Percentiles rank a stretch among this genome's conserved stretches.
Evolutionary conservation across 805 yeast genomes (phyloP).

Genomic region (Starmerella bombi): DNA sequence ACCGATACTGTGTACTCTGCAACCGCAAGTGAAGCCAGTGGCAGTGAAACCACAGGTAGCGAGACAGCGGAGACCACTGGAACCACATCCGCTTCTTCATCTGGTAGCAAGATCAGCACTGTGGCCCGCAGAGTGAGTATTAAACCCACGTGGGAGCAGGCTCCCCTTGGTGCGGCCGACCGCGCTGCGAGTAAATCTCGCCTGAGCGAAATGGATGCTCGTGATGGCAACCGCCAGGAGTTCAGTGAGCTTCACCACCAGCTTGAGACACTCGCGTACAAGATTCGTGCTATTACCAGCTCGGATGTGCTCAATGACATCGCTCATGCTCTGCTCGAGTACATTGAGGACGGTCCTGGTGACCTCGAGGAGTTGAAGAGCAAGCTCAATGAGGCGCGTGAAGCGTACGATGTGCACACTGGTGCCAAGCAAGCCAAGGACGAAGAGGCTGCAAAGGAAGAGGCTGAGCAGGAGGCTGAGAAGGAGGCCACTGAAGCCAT

Average conservation of each 20-base stretch:
- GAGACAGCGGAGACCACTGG: constrained; percentile 12
- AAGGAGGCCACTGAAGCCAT: constrained; percentile 2
- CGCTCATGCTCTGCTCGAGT: constrained; percentile 12
- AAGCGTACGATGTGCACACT: constrained; percentile 1
- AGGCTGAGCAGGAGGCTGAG: constrained; percentile 1
- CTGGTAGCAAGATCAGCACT: constrained; percentile 19
- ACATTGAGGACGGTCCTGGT: constrained; percentile 17
- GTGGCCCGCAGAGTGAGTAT: constrained; percentile 16
- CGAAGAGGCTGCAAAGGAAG: constrained; percentile 3
- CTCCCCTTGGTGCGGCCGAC: constrained; percentile 38
- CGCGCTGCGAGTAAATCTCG: constrained; percentile 37
- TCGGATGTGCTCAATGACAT: constrained; percentile 8
- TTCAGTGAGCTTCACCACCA: constrained; percentile 50
- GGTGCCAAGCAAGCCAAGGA: background rate
- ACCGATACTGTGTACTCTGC: background rate
- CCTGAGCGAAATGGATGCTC: constrained; percentile 38
- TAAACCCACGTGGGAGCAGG: constrained; percentile 29
- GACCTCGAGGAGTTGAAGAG: constrained; percentile 14
- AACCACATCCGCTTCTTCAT: background rate
- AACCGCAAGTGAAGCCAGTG: constrained; percentile 11
- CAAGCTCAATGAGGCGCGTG: constrained; percentile 14
- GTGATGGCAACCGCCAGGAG: constrained; percentile 42
- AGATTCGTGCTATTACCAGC: constrained; percentile 37
- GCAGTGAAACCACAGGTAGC: background rate
- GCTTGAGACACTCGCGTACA: constrained; percentile 63